Evolutionary conservation across 148 eudicot species (phyloP), one percentile per base, ranked within the genome.

Genomic region (Simmondsia chinensis): DNA sequence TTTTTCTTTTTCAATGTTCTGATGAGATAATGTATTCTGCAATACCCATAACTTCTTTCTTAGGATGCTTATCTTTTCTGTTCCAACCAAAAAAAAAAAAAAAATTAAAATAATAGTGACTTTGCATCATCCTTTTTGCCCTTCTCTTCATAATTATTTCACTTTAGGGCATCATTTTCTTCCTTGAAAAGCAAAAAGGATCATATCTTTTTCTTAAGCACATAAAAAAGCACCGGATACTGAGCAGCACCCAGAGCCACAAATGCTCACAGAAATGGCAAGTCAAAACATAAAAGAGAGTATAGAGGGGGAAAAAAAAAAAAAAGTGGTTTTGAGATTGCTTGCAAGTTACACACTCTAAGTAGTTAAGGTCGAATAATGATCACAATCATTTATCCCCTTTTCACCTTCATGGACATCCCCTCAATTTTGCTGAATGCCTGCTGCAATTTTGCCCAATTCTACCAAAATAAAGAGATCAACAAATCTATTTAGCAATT

Each of bases 271-370:
- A 31, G 9, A 34, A 15, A 34, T 12, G 2, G 14, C 9, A 28
- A 17, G 47, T 30, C 8, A 7, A 34, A 45, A 33, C 32, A 20
- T 38, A 3, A 31, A 58, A 12, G 15, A 8, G 6, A 22, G 7
- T 9, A 24, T 14, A 4, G 32, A 24, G 23, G 18, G 14, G 9
- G 56, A 40, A 48, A 30, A 39, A 46, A 10, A 32, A 28, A 30
- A 23, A n/a, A n/a, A n/a, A 26, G 8, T 14, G 20, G 48, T 33
- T 33, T 34, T 10, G 52, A 60, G 58, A 45, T 60, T 60, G 58
- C 65, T 60, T 60, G 50, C 40, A 60, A 60, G 58, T 44, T 52
- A 52, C 58, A 43, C 37, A 13, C 13, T 37, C 14, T 25, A 35
- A 54, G 42, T 21, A 4, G 20, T 18, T 21, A 19, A 6, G 36